Base-by-base conservation (phyloP, 1,284 basidiomycete species). In the Ganoderma leucocontextum region DNA sequence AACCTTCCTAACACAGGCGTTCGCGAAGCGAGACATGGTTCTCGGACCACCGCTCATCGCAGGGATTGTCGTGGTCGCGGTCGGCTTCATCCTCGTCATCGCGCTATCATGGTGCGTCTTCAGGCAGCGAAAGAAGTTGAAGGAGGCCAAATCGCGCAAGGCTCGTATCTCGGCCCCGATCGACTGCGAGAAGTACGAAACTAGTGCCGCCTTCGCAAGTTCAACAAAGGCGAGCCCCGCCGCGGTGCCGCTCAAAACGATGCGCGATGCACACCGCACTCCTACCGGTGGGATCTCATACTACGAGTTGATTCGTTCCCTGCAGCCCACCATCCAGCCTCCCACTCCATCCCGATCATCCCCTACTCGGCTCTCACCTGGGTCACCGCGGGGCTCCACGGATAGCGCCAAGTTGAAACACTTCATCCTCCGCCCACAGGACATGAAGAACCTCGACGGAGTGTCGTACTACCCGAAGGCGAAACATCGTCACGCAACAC, bases 81-180 rank as follows among this genome's bases (percentile, higher is more conserved):
- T 71, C n/a, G 69, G 62, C 15, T 63, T 78, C 39, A 78, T 75
- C 70, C n/a, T 75, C 36, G 49, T 69, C 49, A 63, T 77, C 49
- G 64, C 71, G 22, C 49, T 72, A 7, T 62, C 69, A n/a, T 76
- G 72, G 72, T 75, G 66, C 25, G 22, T 72, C 25, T 36, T 74
- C 35, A 70, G 65, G 22, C 60, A 65, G 62, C 70, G 69, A 15
- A 69, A 57, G 39, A 63, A 61, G 57, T 44, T 58, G 35, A 63
- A 42, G 58, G 64, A 62, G 47, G 33, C 36, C 13, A 60, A 42
- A 36, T 62, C 66, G 59, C 70, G 66, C 25, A 69, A 72, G 52
- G 53, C 59, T 22, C 59, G 62, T n/a, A 62, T 68, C 39, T 71
- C 65, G 25, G 62, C 49, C 0, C 62, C 69, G 41, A 29, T 63